Evolutionary conservation across 495 filamentous ascomycete species (phyloP).

Genomic region (Lepidopterella palustris): DNA sequence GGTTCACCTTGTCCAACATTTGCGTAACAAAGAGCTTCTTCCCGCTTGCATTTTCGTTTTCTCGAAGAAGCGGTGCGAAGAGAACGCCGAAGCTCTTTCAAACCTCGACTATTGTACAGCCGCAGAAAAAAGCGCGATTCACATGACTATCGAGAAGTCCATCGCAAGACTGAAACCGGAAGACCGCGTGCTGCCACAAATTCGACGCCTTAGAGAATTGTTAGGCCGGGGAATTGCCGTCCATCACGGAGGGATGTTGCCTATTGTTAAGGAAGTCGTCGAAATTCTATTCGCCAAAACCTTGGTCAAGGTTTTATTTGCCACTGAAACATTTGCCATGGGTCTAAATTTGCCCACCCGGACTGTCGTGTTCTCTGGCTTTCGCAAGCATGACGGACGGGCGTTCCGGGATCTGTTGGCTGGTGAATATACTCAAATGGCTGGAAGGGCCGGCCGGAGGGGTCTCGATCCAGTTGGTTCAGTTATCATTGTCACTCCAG

Average conservation of each 20-base stretch:
- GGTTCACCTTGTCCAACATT: conserved; percentile 88
- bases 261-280: conserved; percentile 96
- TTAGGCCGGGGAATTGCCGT: conserved; percentile 87
- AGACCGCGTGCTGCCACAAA: conserved; percentile 82
- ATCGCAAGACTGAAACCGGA: conserved; percentile 87
- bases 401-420: conserved; percentile 84
- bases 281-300: conserved; percentile 95
- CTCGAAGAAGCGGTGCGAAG: conserved; percentile 93
- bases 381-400: conserved; percentile 90
- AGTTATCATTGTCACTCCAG: conserved; percentile 84
- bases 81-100: conserved; percentile 90
- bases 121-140: conserved; percentile 87
- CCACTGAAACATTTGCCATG: conserved; percentile 98
- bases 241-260: conserved; percentile 89
- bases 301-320: conserved; percentile 92
- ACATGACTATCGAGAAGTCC: conserved; percentile 97
- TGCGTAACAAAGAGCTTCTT: conserved; percentile 77
- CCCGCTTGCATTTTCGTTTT: conserved; percentile 97
- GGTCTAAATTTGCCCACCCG: conserved; percentile 91
- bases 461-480: conserved; percentile 88
- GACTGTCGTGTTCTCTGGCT: conserved; percentile 96
- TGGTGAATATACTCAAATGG: conserved; percentile 98
- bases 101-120: conserved; percentile 92
- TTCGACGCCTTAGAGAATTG: conserved; percentile 77
- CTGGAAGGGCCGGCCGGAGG: conserved; percentile 85